Conservation (phyloP, 352 stramenopile genomes). For the Phytophthora pluvialis region DNA sequence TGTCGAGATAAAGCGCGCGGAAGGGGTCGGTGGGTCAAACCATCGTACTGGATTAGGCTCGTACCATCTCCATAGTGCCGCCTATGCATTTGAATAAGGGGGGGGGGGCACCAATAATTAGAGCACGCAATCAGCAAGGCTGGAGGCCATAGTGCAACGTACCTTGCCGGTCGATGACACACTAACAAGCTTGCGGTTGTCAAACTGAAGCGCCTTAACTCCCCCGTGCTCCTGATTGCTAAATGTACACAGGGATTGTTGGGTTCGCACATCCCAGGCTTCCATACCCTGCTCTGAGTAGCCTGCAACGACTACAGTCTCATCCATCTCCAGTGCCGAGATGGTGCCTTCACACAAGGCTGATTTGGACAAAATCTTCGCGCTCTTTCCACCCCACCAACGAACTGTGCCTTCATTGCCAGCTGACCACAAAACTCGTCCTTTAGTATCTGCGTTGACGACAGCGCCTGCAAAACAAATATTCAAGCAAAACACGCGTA, state of each 20-base stretch:
- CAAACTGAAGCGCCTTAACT: slow-evolving; percentile 80
- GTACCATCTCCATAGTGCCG: slow-evolving; percentile 87
- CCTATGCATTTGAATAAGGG: slow-evolving; percentile 43
- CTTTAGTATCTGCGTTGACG: slow-evolving; percentile 85
- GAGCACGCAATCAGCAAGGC: background rate
- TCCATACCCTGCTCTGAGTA: slow-evolving; percentile 88
- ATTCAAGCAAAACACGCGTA: slow-evolving; percentile 1
- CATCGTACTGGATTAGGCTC: slow-evolving; percentile 77
- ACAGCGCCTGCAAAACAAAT: slow-evolving; percentile 62
- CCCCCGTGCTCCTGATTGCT: slow-evolving; percentile 75
- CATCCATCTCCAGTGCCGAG: slow-evolving; percentile 88
- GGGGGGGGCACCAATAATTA: slow-evolving; percentile 9
- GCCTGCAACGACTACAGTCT: slow-evolving; percentile 86
- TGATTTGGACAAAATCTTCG: slow-evolving; percentile 88
- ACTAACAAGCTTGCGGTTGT: slow-evolving; percentile 88
- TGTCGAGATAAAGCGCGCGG: slow-evolving; percentile 65
- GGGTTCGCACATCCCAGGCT: slow-evolving; percentile 88
- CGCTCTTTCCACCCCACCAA: slow-evolving; percentile 90
- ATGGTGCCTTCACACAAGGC: slow-evolving; percentile 78
- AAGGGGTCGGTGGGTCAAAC: slow-evolving; percentile 64
- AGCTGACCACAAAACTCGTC: slow-evolving; percentile 85
- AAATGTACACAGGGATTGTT: slow-evolving; percentile 88
- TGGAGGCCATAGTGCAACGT: background rate
- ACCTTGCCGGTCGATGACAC: slow-evolving; percentile 81
- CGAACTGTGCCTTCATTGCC: slow-evolving; percentile 83